Percentiles rank a stretch among this genome's conserved stretches.
Conservation (phyloP, 306 rosid species). For the Pterocarpus macrocarpus region DNA sequence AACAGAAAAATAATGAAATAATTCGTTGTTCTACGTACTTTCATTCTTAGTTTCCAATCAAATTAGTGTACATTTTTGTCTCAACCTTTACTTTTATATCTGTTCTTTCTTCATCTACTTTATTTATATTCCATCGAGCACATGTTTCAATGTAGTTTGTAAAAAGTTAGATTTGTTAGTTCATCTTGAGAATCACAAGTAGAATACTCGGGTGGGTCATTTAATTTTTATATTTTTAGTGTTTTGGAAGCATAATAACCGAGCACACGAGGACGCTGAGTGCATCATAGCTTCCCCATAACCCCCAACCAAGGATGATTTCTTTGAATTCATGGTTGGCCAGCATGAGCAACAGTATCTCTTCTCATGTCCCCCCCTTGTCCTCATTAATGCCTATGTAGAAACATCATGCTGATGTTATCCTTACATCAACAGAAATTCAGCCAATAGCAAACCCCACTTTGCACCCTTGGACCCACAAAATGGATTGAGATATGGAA, state of each 20-base stretch:
- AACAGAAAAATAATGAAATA: too few relatives aligned
- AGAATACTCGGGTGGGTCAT: background rate
- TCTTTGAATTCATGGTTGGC: slow-evolving; percentile 52
- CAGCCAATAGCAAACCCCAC: background rate
- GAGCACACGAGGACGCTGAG: slow-evolving; percentile 22
- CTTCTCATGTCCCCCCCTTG: slow-evolving; percentile 37
- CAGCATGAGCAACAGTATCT: slow-evolving; percentile 52
- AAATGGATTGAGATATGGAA: too few relatives aligned
- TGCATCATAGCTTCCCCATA: slow-evolving; percentile 55
- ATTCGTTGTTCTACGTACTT: too few relatives aligned
- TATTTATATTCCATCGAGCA: background rate
- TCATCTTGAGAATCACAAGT: background rate
- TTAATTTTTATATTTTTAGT: background rate
- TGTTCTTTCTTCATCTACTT: background rate
- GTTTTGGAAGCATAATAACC: slow-evolving; percentile 28
- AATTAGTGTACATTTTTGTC: too few relatives aligned
- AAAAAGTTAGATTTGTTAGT: background rate
- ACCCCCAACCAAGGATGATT: slow-evolving; percentile 60
- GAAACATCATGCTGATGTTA: slow-evolving; percentile 64
- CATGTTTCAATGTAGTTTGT: background rate
- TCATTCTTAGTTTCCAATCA: too few relatives aligned
- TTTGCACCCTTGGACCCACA: too few relatives aligned
- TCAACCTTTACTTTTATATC: too few relatives aligned
- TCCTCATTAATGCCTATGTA: slow-evolving; percentile 25
- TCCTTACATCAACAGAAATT: slow-evolving; percentile 52